Conservation (phyloP, 1,284 basidiomycete species). For the Tilletia indica region DNA sequence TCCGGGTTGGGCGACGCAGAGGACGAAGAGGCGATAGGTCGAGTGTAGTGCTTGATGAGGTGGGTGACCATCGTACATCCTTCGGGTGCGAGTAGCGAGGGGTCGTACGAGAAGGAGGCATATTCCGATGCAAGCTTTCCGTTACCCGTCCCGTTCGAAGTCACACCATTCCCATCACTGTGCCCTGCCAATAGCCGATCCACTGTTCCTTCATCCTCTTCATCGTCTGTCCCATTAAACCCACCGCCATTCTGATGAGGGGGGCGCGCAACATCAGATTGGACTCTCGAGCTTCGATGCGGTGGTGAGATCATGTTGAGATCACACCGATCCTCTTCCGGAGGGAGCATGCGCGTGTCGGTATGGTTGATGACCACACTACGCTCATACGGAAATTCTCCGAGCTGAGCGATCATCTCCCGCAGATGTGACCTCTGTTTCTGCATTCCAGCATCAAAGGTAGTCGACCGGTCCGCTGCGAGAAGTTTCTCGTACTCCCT, state of each 20-base stretch:
- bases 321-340: conserved; percentile 35
- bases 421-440: conserved; percentile 18
- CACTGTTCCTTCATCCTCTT: conserved; percentile 23
- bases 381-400: conserved; percentile 30
- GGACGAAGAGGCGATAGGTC: background rate
- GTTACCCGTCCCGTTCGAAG: conserved; percentile 8
- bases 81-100: background rate
- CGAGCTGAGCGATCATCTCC: conserved; percentile 21
- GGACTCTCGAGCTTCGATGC: background rate
- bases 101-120: background rate
- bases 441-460: background rate
- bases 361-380: conserved; percentile 41
- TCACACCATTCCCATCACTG: background rate
- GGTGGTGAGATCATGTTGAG: conserved; percentile 38
- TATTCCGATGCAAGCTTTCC: background rate
- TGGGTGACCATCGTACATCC: conserved; percentile 49
- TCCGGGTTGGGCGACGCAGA: background rate
- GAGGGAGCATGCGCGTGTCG: conserved; percentile 32
- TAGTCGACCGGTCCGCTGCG: background rate
- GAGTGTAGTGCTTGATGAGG: conserved; percentile 24
- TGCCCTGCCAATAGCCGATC: conserved; percentile 9
- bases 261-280: background rate
- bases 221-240: background rate
- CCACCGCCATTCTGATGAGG: background rate
- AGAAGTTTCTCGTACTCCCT: conserved; percentile 22